Conservation (phyloP, 83 land plant genomes). For the Picea mariana region DNA sequence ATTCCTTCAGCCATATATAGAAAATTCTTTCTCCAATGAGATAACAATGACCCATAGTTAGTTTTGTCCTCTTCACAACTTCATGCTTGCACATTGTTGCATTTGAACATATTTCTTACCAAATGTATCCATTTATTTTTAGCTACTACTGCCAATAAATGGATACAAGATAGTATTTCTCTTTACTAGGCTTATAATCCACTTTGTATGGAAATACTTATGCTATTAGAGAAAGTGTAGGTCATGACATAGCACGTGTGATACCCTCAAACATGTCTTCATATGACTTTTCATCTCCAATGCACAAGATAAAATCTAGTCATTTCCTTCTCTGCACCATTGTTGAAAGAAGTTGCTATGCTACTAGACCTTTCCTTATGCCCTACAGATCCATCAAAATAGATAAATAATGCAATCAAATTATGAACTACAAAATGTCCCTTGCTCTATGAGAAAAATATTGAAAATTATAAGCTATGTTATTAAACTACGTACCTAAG, state of each 20-base stretch:
- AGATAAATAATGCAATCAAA: too few species aligned
- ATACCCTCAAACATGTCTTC: conserved; percentile 63
- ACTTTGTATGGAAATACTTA: too few species aligned
- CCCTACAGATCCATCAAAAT: too few species aligned
- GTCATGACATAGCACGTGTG: conserved; percentile 28
- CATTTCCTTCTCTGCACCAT: conserved; percentile 56
- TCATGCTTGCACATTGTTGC: not conserved
- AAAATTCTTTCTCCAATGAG: conserved; percentile 1
- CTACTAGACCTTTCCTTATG: conserved; percentile 57
- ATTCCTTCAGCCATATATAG: not conserved
- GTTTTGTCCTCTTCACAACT: not conserved
- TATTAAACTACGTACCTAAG: conserved; percentile 37
- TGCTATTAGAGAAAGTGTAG: conserved; percentile 33
- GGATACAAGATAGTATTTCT: conserved; percentile 33
- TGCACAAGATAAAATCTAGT: conserved; percentile 59
- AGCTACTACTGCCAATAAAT: too few species aligned
- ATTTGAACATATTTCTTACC: not conserved
- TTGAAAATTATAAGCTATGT: too few species aligned
- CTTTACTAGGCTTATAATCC: too few species aligned
- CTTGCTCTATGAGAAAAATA: too few species aligned
- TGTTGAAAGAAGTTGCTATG: conserved; percentile 4
- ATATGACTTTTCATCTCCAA: conserved; percentile 60
- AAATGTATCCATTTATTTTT: conserved; percentile 2
- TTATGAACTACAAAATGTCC: not conserved
- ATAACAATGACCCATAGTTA: not conserved